Percentiles rank a stretch among this genome's conserved stretches.
Conservation (phyloP, 805 yeast species). For the Zygosaccharomyces bailii region DNA sequence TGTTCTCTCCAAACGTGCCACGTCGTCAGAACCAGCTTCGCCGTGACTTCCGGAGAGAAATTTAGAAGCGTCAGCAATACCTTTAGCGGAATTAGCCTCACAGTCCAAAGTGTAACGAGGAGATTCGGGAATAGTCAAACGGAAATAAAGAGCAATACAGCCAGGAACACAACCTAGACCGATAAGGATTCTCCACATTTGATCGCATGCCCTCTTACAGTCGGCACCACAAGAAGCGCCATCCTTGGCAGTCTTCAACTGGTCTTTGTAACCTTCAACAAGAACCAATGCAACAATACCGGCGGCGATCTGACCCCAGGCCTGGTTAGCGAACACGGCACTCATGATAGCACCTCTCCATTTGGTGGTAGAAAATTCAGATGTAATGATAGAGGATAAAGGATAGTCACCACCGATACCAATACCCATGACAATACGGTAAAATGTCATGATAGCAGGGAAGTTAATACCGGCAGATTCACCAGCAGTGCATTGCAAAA, state of each 20-base stretch:
- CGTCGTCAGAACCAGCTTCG: slow-evolving; percentile 47
- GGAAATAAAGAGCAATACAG: slow-evolving; percentile 74
- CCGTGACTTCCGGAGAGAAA: slow-evolving; percentile 50
- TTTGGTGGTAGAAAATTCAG: slow-evolving; percentile 89
- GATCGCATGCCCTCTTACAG: slow-evolving; percentile 80
- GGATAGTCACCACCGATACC: slow-evolving; percentile 99
- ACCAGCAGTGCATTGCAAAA: slow-evolving; percentile 74
- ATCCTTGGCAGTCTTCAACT: slow-evolving; percentile 50
- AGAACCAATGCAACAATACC: slow-evolving; percentile 78
- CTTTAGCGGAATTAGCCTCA: slow-evolving; percentile 52
- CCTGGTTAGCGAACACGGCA: slow-evolving; percentile 95
- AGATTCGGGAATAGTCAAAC: slow-evolving; percentile 92
- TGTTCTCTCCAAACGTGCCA: slow-evolving; percentile 44
- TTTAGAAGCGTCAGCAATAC: slow-evolving; percentile 53
- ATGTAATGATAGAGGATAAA: slow-evolving; percentile 84
- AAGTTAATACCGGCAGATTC: slow-evolving; percentile 66
- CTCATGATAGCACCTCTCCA: slow-evolving; percentile 99
- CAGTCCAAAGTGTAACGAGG: slow-evolving; percentile 88
- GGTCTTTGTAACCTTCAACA: slow-evolving; percentile 72
- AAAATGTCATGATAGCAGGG: slow-evolving; percentile 68
- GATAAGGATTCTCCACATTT: slow-evolving; percentile 89
- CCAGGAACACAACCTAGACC: slow-evolving; percentile 94
- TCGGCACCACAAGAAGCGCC: slow-evolving; percentile 58
- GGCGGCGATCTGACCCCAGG: slow-evolving; percentile 89
- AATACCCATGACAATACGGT: slow-evolving; percentile 87